Percentiles rank a stretch among this genome's conserved stretches.
phyloP scores from a whole-genome alignment of 2,329 filamentous ascomycete genomes.

The Diaporthe nobilis region DNA sequence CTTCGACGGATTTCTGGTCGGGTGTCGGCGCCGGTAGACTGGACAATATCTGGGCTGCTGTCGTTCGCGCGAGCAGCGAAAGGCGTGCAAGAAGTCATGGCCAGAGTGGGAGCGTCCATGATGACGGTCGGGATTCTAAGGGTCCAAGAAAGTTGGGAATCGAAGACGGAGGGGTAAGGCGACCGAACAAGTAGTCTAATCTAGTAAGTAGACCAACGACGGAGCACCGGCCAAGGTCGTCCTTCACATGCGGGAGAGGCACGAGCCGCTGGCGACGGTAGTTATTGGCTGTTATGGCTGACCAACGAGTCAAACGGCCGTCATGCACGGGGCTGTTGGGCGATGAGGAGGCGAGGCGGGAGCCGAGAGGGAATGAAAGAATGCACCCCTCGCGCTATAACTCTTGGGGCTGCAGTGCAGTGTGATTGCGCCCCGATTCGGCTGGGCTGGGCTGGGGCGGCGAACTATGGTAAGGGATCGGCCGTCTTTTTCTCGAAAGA shows the following conservation, averaged over 20 bases:
- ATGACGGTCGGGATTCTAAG: neutral
- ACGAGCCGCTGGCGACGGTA: conserved; percentile 7
- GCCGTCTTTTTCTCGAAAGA: neutral
- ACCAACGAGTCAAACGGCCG: neutral
- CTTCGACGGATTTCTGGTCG: conserved; percentile 58
- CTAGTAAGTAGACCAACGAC: neutral
- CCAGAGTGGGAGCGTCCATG: conserved; percentile 34
- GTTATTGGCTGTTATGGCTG: conserved; percentile 15
- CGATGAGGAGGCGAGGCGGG: conserved; percentile 2
- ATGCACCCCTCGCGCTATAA: conserved; percentile 18
- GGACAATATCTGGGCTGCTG: conserved; percentile 47
- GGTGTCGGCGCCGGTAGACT: conserved; percentile 45
- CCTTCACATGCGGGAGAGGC: conserved; percentile 3
- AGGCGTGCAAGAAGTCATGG: conserved; percentile 38
- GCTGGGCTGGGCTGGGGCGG: neutral
- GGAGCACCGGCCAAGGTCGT: neutral
- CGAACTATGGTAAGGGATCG: conserved; percentile 11
- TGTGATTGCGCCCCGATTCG: conserved; percentile 6
- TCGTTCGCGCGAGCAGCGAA: conserved; percentile 46
- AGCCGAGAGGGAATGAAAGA: neutral
- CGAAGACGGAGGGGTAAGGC: neutral
- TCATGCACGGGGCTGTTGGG: neutral
- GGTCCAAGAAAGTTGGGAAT: neutral
- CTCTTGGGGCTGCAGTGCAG: conserved; percentile 22
- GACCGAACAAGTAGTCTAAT: neutral